Base-by-base conservation (phyloP, 129 eudicot species). In the Pseudognaphalium luteoalbum region DNA sequence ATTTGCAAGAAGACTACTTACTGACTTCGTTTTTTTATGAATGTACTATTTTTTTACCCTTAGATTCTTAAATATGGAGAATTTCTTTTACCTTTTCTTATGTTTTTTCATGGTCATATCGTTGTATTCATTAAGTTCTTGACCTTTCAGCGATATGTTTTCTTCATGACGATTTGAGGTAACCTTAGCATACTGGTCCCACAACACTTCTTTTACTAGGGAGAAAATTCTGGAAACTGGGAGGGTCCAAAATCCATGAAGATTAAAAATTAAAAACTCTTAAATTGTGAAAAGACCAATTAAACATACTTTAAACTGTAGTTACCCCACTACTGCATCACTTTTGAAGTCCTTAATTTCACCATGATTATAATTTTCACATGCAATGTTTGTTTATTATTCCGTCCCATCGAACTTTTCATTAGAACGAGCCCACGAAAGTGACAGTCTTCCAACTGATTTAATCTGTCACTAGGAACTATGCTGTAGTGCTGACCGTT, bases 281-380 rank as follows among this genome's bases (percentile, higher is more conserved):
- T 10, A 2, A 0, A 32, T 79, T 15, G 16, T 64, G 0, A 51
- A 16, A 80, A 74, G 65, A 57, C 71, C 69, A 29, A 67, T 47
- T 80, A 57, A 74, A 59, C 75, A 52, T 68, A 67, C 84, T 83
- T 74, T 71, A 50, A 79, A 85, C 86, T 85, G 86, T 85, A 35
- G 82, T 32, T 70, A 66, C 82, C 89, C 87, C 83, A 75, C 83
- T 28, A 71, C 72, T 70, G 32, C n/a, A 75, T 85, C 84, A 76
- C 80, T 42, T 71, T 69, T 66, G 58, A 72, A 29, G 69, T 42
- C 76, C 71, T 69, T 74, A 80, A 85, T 69, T 81, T 58, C 74
- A 20, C 64, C 76, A 79, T 79, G 81, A 82, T 86, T 82, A 73
- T 66, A 19, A 16, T 41, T 62, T 80, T 77, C 84, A 76, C 86